Conservation (phyloP, 2,329 filamentous ascomycete species). For the Aspergillus intermedius region DNA sequence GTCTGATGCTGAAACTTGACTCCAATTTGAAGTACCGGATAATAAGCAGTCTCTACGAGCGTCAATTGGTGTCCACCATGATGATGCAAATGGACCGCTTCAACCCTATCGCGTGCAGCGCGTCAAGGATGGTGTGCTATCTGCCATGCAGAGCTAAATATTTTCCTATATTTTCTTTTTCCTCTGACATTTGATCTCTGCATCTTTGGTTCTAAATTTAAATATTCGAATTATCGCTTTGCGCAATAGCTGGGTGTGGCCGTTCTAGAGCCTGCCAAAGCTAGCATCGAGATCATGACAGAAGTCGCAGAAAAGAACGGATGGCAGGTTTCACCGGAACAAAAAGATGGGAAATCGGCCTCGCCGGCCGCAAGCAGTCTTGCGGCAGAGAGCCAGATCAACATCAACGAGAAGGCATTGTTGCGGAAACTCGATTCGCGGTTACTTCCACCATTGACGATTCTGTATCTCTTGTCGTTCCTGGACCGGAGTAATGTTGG, state of each 20-base stretch:
- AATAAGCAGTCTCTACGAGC: background rate
- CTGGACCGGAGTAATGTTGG: constrained; percentile 41
- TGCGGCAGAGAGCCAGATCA: constrained; percentile 12
- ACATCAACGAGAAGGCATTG: constrained; percentile 34
- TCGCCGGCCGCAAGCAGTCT: constrained; percentile 8
- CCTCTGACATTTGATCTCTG: background rate
- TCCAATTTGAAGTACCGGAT: background rate
- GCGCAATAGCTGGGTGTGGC: too few species aligned
- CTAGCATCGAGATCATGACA: background rate
- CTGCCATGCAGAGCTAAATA: background rate
- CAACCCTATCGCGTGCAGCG: constrained; percentile 9
- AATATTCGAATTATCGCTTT: too few species aligned
- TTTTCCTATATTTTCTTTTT: constrained; percentile 1
- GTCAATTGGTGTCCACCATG: constrained; percentile 4
- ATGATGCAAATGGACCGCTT: background rate
- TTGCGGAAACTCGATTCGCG: constrained; percentile 40
- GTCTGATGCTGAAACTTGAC: background rate
- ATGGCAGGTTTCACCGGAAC: background rate
- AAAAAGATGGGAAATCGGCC: constrained; percentile 1
- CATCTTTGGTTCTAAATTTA: background rate
- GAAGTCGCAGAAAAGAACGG: constrained; percentile 4
- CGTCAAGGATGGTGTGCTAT: constrained; percentile 13
- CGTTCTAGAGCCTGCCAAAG: too few species aligned
- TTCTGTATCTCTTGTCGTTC: constrained; percentile 41
- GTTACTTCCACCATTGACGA: constrained; percentile 38